Base-by-base conservation (phyloP, 345 rosid genomes). In the Passiflora organensis region DNA sequence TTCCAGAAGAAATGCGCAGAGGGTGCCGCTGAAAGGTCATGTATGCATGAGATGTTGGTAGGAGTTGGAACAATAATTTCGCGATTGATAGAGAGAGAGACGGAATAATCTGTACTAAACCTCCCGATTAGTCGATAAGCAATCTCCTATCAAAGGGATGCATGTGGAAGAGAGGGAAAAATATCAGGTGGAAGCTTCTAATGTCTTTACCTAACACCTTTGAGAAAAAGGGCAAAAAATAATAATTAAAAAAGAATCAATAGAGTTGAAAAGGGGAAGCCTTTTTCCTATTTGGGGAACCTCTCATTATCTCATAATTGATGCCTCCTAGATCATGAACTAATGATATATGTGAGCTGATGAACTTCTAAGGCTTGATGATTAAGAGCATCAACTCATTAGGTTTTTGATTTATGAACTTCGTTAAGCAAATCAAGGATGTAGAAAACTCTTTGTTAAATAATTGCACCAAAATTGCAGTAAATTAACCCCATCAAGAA, bases 11-110 rank as follows among this genome's bases (percentile, higher is more conserved):
- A n/a, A n/a, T n/a, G n/a, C n/a, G n/a, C n/a, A n/a, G n/a, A n/a
- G n/a, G n/a, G n/a, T n/a, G n/a, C n/a, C n/a, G n/a, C n/a, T n/a
- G 37, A 22, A 48, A 55, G 47, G 58, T 25, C 2, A 32, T 60
- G 70, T n/a, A n/a, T n/a, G n/a, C 78, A 70, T 67, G 78, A 73
- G 80, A 67, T 53, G 76, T 59, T 76, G 78, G 75, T 73, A 70
- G 75, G 45, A 44, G 64, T 56, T 15, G 14, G 37, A 48, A 57
- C 12, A 36, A 12, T 37, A 37, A 70, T 68, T 57, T 62, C 48
- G 20, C 15, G 19, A 19, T 44, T 46, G 66, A 60, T 39, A 37
- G 60, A 16, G 55, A 54, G 36, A 6, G 60, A 46, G 54, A 39
- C 47, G n/a, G n/a, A 37, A 63, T 36, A 6, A 50, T 21, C 24